These are phyloP conservation scores for Dendrobium officinale DNA, from an alignment of 106 monocot species.

Conservation along the genomic window DNA sequence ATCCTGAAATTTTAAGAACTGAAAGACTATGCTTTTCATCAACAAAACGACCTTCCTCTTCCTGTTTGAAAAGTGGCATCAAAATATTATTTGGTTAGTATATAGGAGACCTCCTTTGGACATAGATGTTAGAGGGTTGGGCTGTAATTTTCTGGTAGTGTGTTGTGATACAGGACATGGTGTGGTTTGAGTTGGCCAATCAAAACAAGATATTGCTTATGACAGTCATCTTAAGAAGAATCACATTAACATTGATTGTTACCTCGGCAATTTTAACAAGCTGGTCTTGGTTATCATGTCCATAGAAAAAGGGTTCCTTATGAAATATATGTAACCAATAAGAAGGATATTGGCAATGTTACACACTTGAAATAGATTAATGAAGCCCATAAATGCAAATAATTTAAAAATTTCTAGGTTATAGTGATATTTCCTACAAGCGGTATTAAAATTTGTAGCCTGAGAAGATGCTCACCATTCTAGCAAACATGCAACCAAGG, in stretches of 20 bases:
- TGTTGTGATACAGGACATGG: not conserved
- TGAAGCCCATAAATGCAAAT: not conserved
- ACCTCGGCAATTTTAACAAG: conserved; percentile 80
- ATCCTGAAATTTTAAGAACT: conserved; percentile 70
- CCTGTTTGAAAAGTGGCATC: conserved; percentile 24
- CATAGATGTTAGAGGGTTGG: not conserved
- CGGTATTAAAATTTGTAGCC: not conserved
- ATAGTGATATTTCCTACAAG: not conserved
- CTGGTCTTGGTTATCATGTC: conserved; percentile 71
- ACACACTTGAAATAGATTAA: not conserved
- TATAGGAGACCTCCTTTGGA: not conserved
- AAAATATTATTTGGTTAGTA: not conserved
- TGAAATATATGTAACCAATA: conserved; percentile 42
- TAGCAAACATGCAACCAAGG: conserved; percentile 40
- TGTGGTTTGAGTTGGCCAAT: not conserved
- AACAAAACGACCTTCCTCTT: conserved; percentile 81
- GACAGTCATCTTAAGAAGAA: not conserved
- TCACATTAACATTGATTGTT: not conserved
- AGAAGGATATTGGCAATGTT: not conserved
- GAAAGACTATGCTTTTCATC: conserved; percentile 74
- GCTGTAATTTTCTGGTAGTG: not conserved
- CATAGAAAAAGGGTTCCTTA: conserved; percentile 71
- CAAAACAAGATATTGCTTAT: not conserved
- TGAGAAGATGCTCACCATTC: conserved; percentile 17
- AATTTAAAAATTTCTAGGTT: not conserved